Base-by-base conservation (phyloP, 2,329 filamentous ascomycete species). In the Colletotrichum cuscutae region DNA sequence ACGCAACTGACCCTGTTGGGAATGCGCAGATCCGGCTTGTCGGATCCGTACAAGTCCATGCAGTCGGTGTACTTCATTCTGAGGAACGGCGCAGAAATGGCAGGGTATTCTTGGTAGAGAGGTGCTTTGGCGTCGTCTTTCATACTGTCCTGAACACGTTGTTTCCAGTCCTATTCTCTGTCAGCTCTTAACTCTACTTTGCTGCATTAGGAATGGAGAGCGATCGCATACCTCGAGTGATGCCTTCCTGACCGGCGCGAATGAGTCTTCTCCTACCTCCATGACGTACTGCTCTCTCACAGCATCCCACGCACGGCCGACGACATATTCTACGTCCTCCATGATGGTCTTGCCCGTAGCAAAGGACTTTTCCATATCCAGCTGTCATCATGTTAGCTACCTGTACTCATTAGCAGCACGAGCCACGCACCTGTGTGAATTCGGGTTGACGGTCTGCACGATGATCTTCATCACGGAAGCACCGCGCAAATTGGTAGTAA, bases 301-400 rank as follows among this genome's bases (percentile, higher is more conserved):
- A 1, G 83, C 80, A 0, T 79, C 80, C 87, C 90, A 93, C 0
- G 95, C 78, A 6, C 81, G 79, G 12, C 81, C 83, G 7, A 95
- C 79, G 3, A 94, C 81, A 1, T 67, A 66, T 75, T 92, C 88
- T 5, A 89, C 79, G 2, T 81, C 74, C 4, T 67, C 69, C 90
- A 94, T 95, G 9, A 97, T 92, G 75, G 93, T 88, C 60, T 90
- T 82, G 7, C 92, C 93, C 6, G 86, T 90, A 0, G 93, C 91
- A 83, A 98, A 99, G 0, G 94, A 90, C 93, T 97, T 97, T 81
- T 99, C 97, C 77, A 99, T 82, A 89, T 99, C 97, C 64, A 98
- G 89, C 91, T 97, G 73, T 4, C 77, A 15, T 65, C 0, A 26
- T 7, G 42, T 69, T 28, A 72, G 65, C 35, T 19, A n/a, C 3